phyloP scores from a whole-genome alignment of 345 rosid species.

The Camelina laxa region DNA sequence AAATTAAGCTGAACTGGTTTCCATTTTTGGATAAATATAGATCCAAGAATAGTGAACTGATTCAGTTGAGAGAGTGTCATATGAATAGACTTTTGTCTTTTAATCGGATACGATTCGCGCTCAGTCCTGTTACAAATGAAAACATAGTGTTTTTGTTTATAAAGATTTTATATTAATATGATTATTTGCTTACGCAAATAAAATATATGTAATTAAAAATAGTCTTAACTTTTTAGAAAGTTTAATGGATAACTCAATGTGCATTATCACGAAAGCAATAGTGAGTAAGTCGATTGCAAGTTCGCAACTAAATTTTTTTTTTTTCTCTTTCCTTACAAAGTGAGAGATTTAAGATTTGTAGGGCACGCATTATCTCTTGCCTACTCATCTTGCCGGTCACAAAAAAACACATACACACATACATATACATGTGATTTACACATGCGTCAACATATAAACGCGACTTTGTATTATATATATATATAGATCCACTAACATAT shows the following conservation, averaged over 20 bases:
- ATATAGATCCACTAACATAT: conserved; percentile 10
- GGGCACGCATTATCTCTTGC: conserved; percentile 43
- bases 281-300: conserved; percentile 37
- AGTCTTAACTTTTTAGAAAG: background rate
- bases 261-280: conserved; percentile 36
- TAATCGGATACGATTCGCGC: background rate
- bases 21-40: background rate
- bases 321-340: conserved; percentile 18
- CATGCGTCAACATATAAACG: conserved; percentile 12
- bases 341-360: conserved; percentile 41
- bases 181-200: conserved; percentile 2
- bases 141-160: background rate
- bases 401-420: conserved; percentile 27
- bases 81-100: conserved; percentile 14
- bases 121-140: background rate
- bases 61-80: conserved; percentile 7
- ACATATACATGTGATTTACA: conserved; percentile 29
- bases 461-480: background rate
- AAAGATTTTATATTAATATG: too few relatives aligned
- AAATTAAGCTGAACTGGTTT: background rate
- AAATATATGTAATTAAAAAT: background rate
- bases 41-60: background rate
- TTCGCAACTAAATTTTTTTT: conserved; percentile 23
- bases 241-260: conserved; percentile 40
- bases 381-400: conserved; percentile 47